Conservation (phyloP, 73 alveolate species). For the Paramecium primaurelia region DNA sequence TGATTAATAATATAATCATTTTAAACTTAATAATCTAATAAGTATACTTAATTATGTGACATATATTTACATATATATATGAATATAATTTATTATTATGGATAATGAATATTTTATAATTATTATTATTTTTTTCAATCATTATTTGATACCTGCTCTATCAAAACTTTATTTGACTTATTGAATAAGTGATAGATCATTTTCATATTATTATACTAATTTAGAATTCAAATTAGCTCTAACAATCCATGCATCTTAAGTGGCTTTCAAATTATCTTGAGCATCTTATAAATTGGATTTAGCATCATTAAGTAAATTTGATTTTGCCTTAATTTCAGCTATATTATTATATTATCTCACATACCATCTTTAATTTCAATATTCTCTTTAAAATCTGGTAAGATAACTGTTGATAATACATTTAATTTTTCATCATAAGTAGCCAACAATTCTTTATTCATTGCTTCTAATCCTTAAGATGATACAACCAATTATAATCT, state of each 20-base stretch:
- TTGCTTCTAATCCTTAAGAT: background rate
- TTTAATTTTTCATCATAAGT: background rate
- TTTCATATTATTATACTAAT: background rate
- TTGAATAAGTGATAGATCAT: background rate
- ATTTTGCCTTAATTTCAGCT: background rate
- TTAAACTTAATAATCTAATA: no score
- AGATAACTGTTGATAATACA: background rate
- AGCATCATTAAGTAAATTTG: background rate
- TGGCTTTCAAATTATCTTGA: background rate
- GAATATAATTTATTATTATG: background rate
- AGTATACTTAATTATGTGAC: no score
- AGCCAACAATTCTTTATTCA: background rate
- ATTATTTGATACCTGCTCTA: conserved; percentile 11
- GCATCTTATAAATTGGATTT: background rate
- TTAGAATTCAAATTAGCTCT: background rate
- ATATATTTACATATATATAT: no score
- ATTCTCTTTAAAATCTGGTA: background rate
- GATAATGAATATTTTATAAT: background rate
- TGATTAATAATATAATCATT: no score
- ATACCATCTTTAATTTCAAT: conserved; percentile 13
- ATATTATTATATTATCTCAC: background rate
- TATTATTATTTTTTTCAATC: background rate
- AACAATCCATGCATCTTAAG: conserved; percentile 21
- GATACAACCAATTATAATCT: background rate
- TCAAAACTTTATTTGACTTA: conserved; percentile 25